phyloP scores from a whole-genome alignment of 805 yeast genomes.

The Cyberlindnera nakhonratchasimensis region DNA sequence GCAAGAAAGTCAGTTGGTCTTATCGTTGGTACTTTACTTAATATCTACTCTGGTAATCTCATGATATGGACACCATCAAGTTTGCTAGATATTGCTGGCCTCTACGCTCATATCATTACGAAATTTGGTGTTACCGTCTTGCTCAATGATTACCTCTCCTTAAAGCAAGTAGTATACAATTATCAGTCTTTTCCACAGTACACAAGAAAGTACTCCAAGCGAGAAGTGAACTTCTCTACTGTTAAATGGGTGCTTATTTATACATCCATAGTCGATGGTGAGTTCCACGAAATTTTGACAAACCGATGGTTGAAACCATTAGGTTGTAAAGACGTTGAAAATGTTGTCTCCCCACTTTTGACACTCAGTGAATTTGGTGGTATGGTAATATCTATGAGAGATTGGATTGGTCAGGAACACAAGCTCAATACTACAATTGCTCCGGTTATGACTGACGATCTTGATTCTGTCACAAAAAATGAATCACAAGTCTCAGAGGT shows the following conservation, averaged over 20 bases:
- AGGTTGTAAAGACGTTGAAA: slow-evolving; percentile 74
- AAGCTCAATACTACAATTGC: slow-evolving; percentile 50
- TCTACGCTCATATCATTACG: slow-evolving; percentile 78
- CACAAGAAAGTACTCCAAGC: slow-evolving; percentile 75
- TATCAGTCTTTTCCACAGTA: slow-evolving; percentile 86
- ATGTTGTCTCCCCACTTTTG: slow-evolving; percentile 82
- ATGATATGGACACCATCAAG: slow-evolving; percentile 75
- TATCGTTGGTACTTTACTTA: slow-evolving; percentile 73
- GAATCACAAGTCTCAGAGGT: slow-evolving; percentile 52
- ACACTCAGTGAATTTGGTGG: slow-evolving; percentile 95
- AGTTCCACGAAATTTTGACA: slow-evolving; percentile 81
- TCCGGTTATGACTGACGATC: slow-evolving; percentile 38
- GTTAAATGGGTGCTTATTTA: slow-evolving; percentile 89
- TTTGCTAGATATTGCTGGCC: slow-evolving; percentile 75
- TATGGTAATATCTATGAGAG: slow-evolving; percentile 86
- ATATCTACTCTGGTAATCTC: slow-evolving; percentile 81
- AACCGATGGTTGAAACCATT: slow-evolving; percentile 89
- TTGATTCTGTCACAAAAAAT: slow-evolving; percentile 22
- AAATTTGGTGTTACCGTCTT: slow-evolving; percentile 67
- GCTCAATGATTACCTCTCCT: slow-evolving; percentile 80
- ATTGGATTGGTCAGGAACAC: slow-evolving; percentile 77
- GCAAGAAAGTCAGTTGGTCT: slow-evolving; percentile 81
- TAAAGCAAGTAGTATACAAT: slow-evolving; percentile 88
- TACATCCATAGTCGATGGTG: slow-evolving; percentile 87
- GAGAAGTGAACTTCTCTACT: slow-evolving; percentile 68